Percentiles rank a stretch among this genome's conserved stretches.
These are phyloP conservation scores for Aristolochia contorta DNA, from an alignment of 164 flowering plant species.

Conservation along the genomic window DNA sequence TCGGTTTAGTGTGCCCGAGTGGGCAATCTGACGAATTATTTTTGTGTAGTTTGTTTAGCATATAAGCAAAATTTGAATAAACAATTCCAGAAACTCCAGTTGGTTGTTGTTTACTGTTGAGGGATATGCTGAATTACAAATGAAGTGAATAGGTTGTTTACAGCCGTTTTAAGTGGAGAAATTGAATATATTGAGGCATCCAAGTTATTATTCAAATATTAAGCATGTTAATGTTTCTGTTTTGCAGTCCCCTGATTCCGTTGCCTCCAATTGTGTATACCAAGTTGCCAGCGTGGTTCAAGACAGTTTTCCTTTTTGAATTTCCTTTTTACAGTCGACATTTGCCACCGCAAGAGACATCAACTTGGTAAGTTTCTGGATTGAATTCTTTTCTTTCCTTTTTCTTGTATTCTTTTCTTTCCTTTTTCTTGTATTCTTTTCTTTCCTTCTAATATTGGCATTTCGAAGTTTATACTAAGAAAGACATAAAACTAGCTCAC, in stretches of 20 bases:
- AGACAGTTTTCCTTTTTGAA: slow-evolving; percentile 62
- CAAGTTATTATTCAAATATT: slow-evolving; percentile 6
- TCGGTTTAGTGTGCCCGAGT: too few species aligned
- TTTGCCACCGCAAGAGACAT: slow-evolving; percentile 42
- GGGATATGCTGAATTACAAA: too few species aligned
- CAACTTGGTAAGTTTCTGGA: slow-evolving; percentile 22
- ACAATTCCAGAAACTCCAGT: too few species aligned
- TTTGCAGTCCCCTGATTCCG: slow-evolving; percentile 74
- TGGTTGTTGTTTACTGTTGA: too few species aligned
- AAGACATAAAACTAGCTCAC: not conserved
- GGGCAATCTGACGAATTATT: too few species aligned
- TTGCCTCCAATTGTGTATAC: slow-evolving; percentile 69
- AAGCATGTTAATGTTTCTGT: slow-evolving; percentile 5
- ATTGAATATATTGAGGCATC: too few species aligned
- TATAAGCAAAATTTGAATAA: too few species aligned
- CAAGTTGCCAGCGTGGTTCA: slow-evolving; percentile 72
- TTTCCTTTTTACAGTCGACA: slow-evolving; percentile 70
- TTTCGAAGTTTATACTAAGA: not conserved
- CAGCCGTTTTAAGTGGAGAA: too few species aligned
- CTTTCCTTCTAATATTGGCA: not conserved
- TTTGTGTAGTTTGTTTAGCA: too few species aligned
- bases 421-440: too few species aligned
- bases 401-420: too few species aligned
- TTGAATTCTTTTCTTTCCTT: not conserved
- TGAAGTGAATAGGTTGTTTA: too few species aligned